phyloP scores from a whole-genome alignment of 2,329 filamentous ascomycete genomes.

The Fusarium nelsonii region DNA sequence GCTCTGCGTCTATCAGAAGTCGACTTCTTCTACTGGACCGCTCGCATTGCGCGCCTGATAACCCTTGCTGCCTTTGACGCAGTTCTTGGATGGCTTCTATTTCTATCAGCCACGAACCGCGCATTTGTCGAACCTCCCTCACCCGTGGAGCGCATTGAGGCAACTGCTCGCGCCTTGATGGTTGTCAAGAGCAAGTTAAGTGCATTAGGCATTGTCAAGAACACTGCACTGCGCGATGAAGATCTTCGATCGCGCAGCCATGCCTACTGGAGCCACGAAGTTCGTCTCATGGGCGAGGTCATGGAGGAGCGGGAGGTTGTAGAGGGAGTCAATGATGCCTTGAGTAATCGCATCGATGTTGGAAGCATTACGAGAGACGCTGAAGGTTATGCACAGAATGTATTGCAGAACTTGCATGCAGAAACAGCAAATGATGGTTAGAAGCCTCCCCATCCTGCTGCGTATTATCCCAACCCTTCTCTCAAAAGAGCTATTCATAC shows the following conservation, averaged over 20 bases:
- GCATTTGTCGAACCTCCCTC: slow-evolving; percentile 75
- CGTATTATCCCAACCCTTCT: slow-evolving; percentile 43
- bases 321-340: slow-evolving; percentile 75
- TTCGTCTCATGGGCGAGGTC: slow-evolving; percentile 75
- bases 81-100: slow-evolving; percentile 74
- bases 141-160: slow-evolving; percentile 75
- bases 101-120: slow-evolving; percentile 82
- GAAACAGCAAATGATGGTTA: slow-evolving; percentile 34
- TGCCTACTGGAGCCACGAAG: slow-evolving; percentile 86
- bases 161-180: slow-evolving; percentile 67
- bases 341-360: slow-evolving; percentile 74
- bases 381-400: slow-evolving; percentile 67
- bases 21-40: slow-evolving; percentile 78
- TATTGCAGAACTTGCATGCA: slow-evolving; percentile 52
- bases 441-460: slow-evolving; percentile 22
- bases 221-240: slow-evolving; percentile 81
- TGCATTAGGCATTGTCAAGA: slow-evolving; percentile 80
- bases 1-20: slow-evolving; percentile 72
- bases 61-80: slow-evolving; percentile 74
- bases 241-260: slow-evolving; percentile 74
- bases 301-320: slow-evolving; percentile 84
- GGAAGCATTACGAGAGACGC: slow-evolving; percentile 71
- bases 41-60: slow-evolving; percentile 72
- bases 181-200: slow-evolving; percentile 74
- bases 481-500: slow-evolving; percentile 47